phyloP scores from a whole-genome alignment of 768 basidiomycete species.

The Rhizopogon vinicolor region DNA sequence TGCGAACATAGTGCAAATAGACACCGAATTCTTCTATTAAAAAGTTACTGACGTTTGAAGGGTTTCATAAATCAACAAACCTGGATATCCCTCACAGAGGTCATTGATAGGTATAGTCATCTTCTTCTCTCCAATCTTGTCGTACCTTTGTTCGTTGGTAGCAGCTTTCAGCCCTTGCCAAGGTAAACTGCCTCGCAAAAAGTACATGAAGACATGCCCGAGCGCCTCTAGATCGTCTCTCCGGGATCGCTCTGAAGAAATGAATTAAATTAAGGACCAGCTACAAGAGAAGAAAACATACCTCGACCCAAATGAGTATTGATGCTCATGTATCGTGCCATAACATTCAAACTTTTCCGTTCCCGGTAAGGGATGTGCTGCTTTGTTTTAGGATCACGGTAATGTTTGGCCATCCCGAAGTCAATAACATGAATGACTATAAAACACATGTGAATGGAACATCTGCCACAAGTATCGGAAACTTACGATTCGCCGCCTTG shows the following conservation, averaged over 20 bases:
- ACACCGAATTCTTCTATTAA: slow-evolving; percentile 92
- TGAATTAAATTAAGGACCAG: slow-evolving; percentile 4
- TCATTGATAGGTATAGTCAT: slow-evolving; percentile 98
- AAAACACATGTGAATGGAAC: not conserved
- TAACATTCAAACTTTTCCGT: slow-evolving; percentile 94
- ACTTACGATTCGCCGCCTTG: slow-evolving; percentile 76
- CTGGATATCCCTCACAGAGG: slow-evolving; percentile 92
- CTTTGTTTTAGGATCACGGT: slow-evolving; percentile 98
- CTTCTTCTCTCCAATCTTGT: slow-evolving; percentile 99
- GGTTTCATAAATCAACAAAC: slow-evolving; percentile 35
- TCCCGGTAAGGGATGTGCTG: slow-evolving; percentile 99
- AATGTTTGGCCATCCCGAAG: slow-evolving; percentile 99
- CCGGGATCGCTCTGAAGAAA: slow-evolving; percentile 71
- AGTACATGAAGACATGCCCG: slow-evolving; percentile 99
- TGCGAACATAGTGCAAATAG: slow-evolving; percentile 98
- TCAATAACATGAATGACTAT: slow-evolving; percentile 91
- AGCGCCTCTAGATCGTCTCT: slow-evolving; percentile 98
- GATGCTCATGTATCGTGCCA: slow-evolving; percentile 99
- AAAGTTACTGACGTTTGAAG: slow-evolving; percentile 2
- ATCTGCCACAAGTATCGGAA: slow-evolving; percentile 2
- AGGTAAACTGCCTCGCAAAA: slow-evolving; percentile 91
- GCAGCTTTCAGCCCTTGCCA: slow-evolving; percentile 99
- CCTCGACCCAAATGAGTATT: slow-evolving; percentile 98
- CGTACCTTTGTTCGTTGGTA: slow-evolving; percentile 99
- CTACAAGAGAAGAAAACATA: slow-evolving; percentile 28